Conservation (phyloP, 768 basidiomycete genomes). For the Fibroporia radiculosa region DNA sequence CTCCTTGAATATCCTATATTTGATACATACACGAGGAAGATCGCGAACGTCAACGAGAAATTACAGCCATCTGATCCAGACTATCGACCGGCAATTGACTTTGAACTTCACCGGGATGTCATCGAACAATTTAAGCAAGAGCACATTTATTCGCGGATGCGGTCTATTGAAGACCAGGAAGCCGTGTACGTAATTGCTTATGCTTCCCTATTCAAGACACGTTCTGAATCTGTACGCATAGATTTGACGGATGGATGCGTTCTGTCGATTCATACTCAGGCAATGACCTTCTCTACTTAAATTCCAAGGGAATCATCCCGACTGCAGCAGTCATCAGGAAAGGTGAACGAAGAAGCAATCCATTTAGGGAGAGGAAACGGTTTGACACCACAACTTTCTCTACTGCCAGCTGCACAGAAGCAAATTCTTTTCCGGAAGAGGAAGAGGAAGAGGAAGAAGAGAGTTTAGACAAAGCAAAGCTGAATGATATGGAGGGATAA, state of each 20-base stretch:
- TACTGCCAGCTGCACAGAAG: conserved; percentile 9
- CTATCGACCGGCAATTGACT: conserved; percentile 67
- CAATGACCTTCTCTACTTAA: conserved; percentile 71
- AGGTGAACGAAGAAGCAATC: conserved; percentile 45
- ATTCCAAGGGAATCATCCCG: conserved; percentile 72
- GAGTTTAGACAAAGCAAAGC: conserved; percentile 27
- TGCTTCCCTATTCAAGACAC: not conserved
- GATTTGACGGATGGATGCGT: conserved; percentile 82
- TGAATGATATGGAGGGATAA: conserved; percentile 39
- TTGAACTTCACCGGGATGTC: conserved; percentile 52
- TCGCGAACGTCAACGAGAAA: conserved; percentile 42
- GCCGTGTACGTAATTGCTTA: conserved; percentile 51
- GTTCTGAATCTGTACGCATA: conserved; percentile 21
- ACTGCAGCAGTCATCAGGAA: conserved; percentile 56
- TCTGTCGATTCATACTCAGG: conserved; percentile 70
- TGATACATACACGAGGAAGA: conserved; percentile 63
- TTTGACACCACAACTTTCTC: conserved; percentile 52
- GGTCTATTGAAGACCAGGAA: conserved; percentile 69
- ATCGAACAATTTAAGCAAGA: conserved; percentile 81
- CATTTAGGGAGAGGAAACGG: conserved; percentile 60
- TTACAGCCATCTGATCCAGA: conserved; percentile 47
- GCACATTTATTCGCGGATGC: conserved; percentile 83
- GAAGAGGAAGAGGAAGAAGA: conserved; percentile 38
- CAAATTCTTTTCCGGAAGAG: conserved; percentile 19
- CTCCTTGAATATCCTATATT: conserved; percentile 85